phyloP scores from a whole-genome alignment of 2,329 filamentous ascomycete species.

The Trichophyton schoenleinii region DNA sequence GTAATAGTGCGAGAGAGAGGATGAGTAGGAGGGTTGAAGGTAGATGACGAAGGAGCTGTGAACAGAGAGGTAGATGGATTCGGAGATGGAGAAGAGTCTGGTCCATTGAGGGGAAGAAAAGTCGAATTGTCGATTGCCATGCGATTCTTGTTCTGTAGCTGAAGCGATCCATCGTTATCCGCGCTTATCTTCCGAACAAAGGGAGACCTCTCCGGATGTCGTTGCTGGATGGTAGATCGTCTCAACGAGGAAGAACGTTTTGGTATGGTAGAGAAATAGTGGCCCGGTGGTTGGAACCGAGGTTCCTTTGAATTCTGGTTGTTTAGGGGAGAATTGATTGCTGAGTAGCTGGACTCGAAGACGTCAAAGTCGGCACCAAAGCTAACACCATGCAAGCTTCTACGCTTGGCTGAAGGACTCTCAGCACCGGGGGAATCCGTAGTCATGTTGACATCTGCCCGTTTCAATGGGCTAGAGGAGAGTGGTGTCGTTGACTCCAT shows the following conservation, averaged over 20 bases:
- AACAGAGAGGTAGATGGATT: conserved; percentile 39
- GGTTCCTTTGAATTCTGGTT: conserved; percentile 16
- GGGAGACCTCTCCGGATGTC: conserved; percentile 51
- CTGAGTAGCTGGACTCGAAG: conserved; percentile 46
- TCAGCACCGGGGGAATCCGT: conserved; percentile 54
- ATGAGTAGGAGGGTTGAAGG: conserved; percentile 45
- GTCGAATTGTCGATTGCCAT: conserved; percentile 66
- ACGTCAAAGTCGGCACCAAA: conserved; percentile 57
- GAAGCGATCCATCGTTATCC: conserved; percentile 35
- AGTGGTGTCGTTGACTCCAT: conserved; percentile 41
- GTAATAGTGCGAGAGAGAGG: conserved; percentile 78
- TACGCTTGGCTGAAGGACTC: conserved; percentile 77
- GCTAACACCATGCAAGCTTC: conserved; percentile 68
- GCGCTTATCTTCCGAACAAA: conserved; percentile 37
- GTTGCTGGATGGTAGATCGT: conserved; percentile 78
- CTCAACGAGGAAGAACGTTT: conserved; percentile 65
- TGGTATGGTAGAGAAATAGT: conserved; percentile 44
- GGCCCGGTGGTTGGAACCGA: conserved; percentile 17
- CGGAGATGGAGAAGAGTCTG: conserved; percentile 53
- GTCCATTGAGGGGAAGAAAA: conserved; percentile 49
- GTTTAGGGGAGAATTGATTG: conserved; percentile 16
- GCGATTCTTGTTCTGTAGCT: conserved; percentile 51
- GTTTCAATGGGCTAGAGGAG: conserved; percentile 69
- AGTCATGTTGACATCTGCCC: conserved; percentile 81
- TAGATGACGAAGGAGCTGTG: conserved; percentile 19